Percentiles rank a stretch among this genome's conserved stretches.
phyloP scores from a whole-genome alignment of 163 green algal species.

The Prototheca wickerhamii region DNA sequence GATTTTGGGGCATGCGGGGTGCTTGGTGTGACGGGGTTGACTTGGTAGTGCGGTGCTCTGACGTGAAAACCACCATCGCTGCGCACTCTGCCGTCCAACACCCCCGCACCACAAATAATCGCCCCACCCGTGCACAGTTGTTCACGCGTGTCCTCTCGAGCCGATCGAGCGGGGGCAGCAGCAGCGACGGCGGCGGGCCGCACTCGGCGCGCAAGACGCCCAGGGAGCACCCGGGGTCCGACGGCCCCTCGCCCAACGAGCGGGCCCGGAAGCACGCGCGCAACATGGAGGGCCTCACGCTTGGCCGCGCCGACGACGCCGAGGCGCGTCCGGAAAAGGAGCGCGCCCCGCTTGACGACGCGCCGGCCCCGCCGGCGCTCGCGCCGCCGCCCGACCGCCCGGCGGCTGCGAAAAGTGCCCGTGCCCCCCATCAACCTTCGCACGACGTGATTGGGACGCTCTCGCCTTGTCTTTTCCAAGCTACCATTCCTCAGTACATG shows the following conservation, averaged over 20 bases:
- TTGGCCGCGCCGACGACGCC: neutral
- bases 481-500: too few relatives aligned
- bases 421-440: neutral
- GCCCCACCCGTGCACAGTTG: neutral
- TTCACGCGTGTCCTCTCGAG: slow-evolving; percentile 1
- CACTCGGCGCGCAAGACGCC: slow-evolving; percentile 30
- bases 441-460: neutral
- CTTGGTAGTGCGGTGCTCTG: neutral
- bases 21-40: neutral
- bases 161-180: slow-evolving; percentile 1
- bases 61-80: too few relatives aligned
- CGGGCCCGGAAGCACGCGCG: slow-evolving; percentile 26
- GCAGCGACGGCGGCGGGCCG: slow-evolving; percentile 8
- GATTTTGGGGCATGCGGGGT: neutral
- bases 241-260: slow-evolving; percentile 23
- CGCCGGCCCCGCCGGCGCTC: too few relatives aligned
- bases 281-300: neutral
- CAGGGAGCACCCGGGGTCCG: slow-evolving; percentile 5
- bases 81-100: too few relatives aligned
- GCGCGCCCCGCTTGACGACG: neutral
- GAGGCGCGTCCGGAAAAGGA: too few relatives aligned
- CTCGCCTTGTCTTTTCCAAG: too few relatives aligned
- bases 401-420: neutral
- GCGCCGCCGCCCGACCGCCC: neutral
- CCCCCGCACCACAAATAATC: neutral